phyloP scores from a whole-genome alignment of 176 grass and related monocot species.

The Cenchrus purpureus region DNA sequence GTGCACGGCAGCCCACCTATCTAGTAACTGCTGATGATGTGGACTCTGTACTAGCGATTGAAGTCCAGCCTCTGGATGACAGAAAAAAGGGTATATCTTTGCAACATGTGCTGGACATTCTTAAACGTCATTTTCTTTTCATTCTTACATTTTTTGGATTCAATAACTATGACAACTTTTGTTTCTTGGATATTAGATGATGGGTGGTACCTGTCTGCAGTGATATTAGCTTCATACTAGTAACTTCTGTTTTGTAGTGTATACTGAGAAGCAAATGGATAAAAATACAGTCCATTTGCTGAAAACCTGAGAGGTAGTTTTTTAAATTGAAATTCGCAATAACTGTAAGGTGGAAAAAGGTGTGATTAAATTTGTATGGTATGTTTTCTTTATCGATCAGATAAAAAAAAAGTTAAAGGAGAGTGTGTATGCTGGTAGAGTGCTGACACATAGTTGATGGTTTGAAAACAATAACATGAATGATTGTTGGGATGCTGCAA shows the following conservation, averaged over 20 bases:
- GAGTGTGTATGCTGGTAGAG: not conserved
- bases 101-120: constrained; percentile 19
- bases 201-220: not conserved
- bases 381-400: not conserved
- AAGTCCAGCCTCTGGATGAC: constrained; percentile 95
- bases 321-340: not conserved
- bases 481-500: not conserved
- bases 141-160: not conserved
- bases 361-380: not conserved
- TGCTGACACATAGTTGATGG: not conserved
- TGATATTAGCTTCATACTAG: not conserved
- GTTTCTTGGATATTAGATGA: not conserved
- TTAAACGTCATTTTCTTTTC: not conserved
- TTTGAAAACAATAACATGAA: constrained; percentile 18
- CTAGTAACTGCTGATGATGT: constrained; percentile 98
- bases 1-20: constrained; percentile 87
- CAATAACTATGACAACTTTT: constrained; percentile 27
- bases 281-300: not conserved
- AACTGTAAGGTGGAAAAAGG: not conserved
- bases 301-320: not conserved
- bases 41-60: constrained; percentile 78
- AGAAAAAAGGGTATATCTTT: constrained; percentile 75
- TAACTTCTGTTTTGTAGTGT: constrained; percentile 4
- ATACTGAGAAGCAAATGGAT: constrained; percentile 3
- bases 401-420: not conserved